Evolutionary conservation across 352 stramenopile species (phyloP), one percentile per base, ranked within the genome.

Genomic region (Aphanomyces stellatus): DNA sequence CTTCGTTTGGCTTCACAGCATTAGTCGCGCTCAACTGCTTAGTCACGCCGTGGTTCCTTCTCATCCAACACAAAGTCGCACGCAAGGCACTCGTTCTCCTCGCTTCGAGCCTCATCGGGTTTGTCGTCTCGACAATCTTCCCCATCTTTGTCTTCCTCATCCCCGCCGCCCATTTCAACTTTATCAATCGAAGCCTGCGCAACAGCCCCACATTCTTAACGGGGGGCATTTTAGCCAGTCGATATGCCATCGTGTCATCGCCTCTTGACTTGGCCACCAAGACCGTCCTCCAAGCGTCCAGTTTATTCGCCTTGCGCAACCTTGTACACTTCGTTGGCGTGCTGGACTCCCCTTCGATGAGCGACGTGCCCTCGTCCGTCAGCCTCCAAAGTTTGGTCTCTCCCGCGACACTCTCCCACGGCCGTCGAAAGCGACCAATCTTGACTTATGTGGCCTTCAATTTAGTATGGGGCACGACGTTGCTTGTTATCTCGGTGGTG

Each of bases 191-290:
- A 1, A 5, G 15, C 27, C 11, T 15, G 8, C 27, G 5, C 25
- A 46, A 51, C 41, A n/a, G 22, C 41, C 51, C 25, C 25, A 30
- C 40, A 30, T 64, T 30, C 25, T 22, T 49, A 17, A 64, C 56
- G 25, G 17, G 15, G 27, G 51, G 53, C 25, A 64, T 64, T 13
- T 25, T 64, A 17, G 24, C 51, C 19, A 49, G 41, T 28, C 56
- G 56, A 15, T 64, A 64, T 25, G 31, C 51, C 4, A 30, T 64
- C 30, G 56, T 64, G 19, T 64, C 56, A 6, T 64, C 56, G 8
- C 41, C 41, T 22, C 25, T 30, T 10, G 56, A 64, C 35, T 30
- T 64, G 10, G 35, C 51, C 17, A 35, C 41, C 4, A 64, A 64
- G 41, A 2, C 51, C 6, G 19, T 49, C 4, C 56, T 22, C 19